These are phyloP conservation scores for Fusarium nanum DNA, from an alignment of 2,329 filamentous ascomycete genomes.

Conservation along the genomic window DNA sequence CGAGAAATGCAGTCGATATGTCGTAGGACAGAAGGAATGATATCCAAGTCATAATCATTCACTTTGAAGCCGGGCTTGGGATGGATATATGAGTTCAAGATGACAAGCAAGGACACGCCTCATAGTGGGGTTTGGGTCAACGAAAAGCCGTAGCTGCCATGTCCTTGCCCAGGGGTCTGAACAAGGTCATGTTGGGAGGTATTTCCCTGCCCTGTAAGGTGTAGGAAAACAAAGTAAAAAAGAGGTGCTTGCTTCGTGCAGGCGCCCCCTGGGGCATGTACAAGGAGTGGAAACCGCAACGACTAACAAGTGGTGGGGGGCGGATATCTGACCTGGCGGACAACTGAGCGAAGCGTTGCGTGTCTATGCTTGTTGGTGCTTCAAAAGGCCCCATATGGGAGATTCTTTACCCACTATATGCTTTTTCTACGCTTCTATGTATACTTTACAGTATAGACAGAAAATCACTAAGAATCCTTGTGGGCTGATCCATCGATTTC, in stretches of 20 bases:
- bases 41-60: slow-evolving; percentile 10
- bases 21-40: slow-evolving; percentile 22
- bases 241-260: slow-evolving; percentile 33
- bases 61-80: slow-evolving; percentile 34
- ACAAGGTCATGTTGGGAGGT: slow-evolving; percentile 36
- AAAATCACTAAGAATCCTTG: slow-evolving; percentile 3
- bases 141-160: slow-evolving; percentile 38
- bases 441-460: neutral
- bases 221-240: slow-evolving; percentile 55
- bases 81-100: slow-evolving; percentile 45
- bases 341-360: slow-evolving; percentile 42
- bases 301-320: slow-evolving; percentile 38
- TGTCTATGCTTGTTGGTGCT: slow-evolving; percentile 44
- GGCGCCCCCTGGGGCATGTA: slow-evolving; percentile 39
- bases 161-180: slow-evolving; percentile 42
- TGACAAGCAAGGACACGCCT: slow-evolving; percentile 33
- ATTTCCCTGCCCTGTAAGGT: slow-evolving; percentile 37
- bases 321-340: slow-evolving; percentile 31
- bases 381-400: slow-evolving; percentile 35
- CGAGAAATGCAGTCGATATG: slow-evolving; percentile 15
- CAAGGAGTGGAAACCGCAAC: slow-evolving; percentile 39
- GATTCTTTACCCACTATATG: slow-evolving; percentile 23
- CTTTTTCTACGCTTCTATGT: neutral
- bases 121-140: slow-evolving; percentile 37
- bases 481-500: slow-evolving; percentile 5